Evolutionary conservation across 306 rosid species (phyloP).

Genomic region (Quercus ilex): DNA sequence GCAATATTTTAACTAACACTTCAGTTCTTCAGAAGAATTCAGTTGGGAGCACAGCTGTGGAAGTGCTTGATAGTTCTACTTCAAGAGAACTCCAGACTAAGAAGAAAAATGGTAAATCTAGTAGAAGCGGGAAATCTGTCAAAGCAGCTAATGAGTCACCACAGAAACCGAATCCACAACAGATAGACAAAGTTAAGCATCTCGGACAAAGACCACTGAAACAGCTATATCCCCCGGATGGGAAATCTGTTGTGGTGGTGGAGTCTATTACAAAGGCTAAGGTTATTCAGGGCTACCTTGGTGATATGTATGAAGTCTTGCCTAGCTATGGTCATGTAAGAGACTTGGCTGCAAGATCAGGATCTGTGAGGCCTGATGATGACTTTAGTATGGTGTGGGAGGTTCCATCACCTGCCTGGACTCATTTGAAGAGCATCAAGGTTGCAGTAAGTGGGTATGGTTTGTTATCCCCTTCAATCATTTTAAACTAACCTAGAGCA

Average conservation of each 20-base stretch:
- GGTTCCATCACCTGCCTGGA: slow-evolving; percentile 96
- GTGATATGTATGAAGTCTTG: slow-evolving; percentile 86
- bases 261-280: slow-evolving; percentile 91
- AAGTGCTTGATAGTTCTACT: slow-evolving; percentile 31
- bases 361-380: slow-evolving; percentile 95
- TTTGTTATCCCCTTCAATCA: slow-evolving; percentile 19
- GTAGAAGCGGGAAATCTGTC: slow-evolving; percentile 22
- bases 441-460: slow-evolving; percentile 78
- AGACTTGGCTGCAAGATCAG: slow-evolving; percentile 97
- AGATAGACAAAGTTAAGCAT: slow-evolving; percentile 29
- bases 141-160: slow-evolving; percentile 23
- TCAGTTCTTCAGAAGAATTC: slow-evolving; percentile 49
- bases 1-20: slow-evolving; percentile 38
- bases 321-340: slow-evolving; percentile 98
- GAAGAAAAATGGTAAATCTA: slow-evolving; percentile 45
- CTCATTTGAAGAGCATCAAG: slow-evolving; percentile 93
- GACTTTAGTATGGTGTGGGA: slow-evolving; percentile 99
- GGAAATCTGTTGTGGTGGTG: slow-evolving; percentile 82
- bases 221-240: slow-evolving; percentile 71
- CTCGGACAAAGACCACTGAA: slow-evolving; percentile 31
- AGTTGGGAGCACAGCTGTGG: slow-evolving; percentile 19
- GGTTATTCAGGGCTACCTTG: slow-evolving; percentile 91
- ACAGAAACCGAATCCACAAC: slow-evolving; percentile 25
- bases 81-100: slow-evolving; percentile 35
- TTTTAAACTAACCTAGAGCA: slow-evolving; percentile 14